Evolutionary conservation across 23 red algal species (phyloP), one percentile per base, ranked within the genome.

Genomic region (Chondrus crispus): DNA sequence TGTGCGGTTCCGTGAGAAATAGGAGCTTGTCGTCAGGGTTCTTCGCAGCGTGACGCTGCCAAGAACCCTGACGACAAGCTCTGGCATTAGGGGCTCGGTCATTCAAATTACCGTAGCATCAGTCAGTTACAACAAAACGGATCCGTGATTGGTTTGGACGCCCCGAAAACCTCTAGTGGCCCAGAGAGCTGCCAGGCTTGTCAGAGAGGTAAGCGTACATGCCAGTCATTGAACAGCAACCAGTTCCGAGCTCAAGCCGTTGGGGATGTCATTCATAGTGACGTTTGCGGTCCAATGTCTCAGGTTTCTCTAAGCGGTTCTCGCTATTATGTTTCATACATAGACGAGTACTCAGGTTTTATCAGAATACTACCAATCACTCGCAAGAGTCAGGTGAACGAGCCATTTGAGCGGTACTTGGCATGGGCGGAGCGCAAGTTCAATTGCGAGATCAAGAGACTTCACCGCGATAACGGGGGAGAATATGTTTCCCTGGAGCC

Each of bases 391-490:
- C 7, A 85, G 14, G 81, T 85, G 6, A 5, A 16, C 26, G 55
- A 69, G 14, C 26, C 18, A 4, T 85, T 85, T 44, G 69, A 69
- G 58, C 26, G 4, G 30, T 85, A 20, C 30, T 45, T 47, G 58
- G 57, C 81, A 39, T 85, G 57, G 81, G 41, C 41, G 14, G 50
- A 63, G 52, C 80, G 80, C 33, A 38, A 84, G n/a, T 62, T 38
- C 33, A 38, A 66, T 42, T 66, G 54, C 33, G 46, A 24, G 57
- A 46, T 85, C 36, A 44, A 62, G 58, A 53, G 41, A 26, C 58
- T 85, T 16, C 35, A 32, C 58, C 26, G 58, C 35, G 5, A 64
- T 64, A 32, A 32, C 24, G 58, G 58, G 35, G 58, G 58, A 32
- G 14, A 64, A 4, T 64, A 64, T 32, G 35, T n/a, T 64, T 5